Evolutionary conservation across 768 basidiomycete genomes (phyloP).

Genomic region (Rhizopogon vesiculosus): DNA sequence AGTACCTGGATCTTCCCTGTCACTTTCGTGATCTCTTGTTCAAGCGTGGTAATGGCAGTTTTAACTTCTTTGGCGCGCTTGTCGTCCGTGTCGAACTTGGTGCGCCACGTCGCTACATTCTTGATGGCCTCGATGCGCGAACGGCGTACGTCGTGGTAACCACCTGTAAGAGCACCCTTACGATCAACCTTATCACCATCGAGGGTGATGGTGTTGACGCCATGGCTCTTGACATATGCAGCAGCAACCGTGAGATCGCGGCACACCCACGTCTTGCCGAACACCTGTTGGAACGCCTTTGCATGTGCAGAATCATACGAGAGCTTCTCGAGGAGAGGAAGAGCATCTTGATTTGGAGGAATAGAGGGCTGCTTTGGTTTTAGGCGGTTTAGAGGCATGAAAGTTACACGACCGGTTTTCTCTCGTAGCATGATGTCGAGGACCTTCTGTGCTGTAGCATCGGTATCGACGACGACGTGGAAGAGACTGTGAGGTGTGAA

Average conservation of each 20-base stretch:
- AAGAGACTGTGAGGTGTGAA: conserved; percentile 59
- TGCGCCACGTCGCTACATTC: conserved; percentile 68
- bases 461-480: conserved; percentile 97
- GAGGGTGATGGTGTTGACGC: conserved; percentile 94
- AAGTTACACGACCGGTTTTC: conserved; percentile 91
- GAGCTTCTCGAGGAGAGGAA: conserved; percentile 81
- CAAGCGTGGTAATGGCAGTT: conserved; percentile 58
- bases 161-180: conserved; percentile 93
- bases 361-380: conserved; percentile 64
- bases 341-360: conserved; percentile 69
- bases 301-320: conserved; percentile 63
- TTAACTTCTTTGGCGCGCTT: conserved; percentile 72
- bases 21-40: conserved; percentile 81
- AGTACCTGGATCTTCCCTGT: conserved; percentile 70
- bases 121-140: conserved; percentile 89
- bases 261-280: conserved; percentile 96
- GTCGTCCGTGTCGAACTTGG: conserved; percentile 63
- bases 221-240: conserved; percentile 91
- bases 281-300: conserved; percentile 94
- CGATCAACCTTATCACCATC: conserved; percentile 98
- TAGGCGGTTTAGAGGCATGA: conserved; percentile 96
- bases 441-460: conserved; percentile 87
- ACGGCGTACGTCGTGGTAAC: conserved; percentile 88
- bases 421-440: conserved; percentile 92
- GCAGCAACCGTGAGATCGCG: conserved; percentile 89